Conservation (phyloP, 1,284 basidiomycete species). For the Rhodotorula glutinis region DNA sequence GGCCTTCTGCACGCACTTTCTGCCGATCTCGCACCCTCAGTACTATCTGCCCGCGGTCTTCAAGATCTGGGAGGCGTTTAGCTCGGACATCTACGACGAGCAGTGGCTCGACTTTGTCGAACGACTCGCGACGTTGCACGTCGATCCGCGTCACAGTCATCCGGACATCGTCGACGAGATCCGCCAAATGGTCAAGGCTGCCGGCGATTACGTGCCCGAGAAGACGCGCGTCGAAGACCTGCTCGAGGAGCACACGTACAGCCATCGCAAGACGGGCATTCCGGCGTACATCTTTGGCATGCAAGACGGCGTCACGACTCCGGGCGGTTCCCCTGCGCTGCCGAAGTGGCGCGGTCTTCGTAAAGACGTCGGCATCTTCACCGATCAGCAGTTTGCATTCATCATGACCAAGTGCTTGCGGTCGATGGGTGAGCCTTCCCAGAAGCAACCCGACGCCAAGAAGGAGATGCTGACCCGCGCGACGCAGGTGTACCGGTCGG, state of each 20-base stretch:
- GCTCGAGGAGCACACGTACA: constrained; percentile 12
- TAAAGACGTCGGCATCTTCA: constrained; percentile 85
- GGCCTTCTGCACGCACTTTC: constrained; percentile 75
- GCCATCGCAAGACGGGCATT: constrained; percentile 9
- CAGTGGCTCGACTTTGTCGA: constrained; percentile 78
- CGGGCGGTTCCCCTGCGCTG: constrained; percentile 18
- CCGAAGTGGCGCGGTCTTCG: constrained; percentile 48
- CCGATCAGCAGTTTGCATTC: constrained; percentile 75
- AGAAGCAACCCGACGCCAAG: no score
- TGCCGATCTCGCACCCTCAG: constrained; percentile 64
- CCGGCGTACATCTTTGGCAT: constrained; percentile 18
- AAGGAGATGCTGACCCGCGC: not conserved
- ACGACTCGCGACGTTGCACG: constrained; percentile 70
- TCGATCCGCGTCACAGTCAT: constrained; percentile 59
- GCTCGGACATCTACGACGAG: constrained; percentile 75
- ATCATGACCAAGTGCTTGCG: constrained; percentile 82
- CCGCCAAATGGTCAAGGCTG: constrained; percentile 21
- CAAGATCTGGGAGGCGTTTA: constrained; percentile 73
- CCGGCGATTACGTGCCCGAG: constrained; percentile 29
- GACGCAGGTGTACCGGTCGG: constrained; percentile 35
- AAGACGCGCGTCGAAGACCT: constrained; percentile 28
- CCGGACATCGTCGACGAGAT: constrained; percentile 49
- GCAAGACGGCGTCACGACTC: constrained; percentile 21
- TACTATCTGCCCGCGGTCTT: constrained; percentile 71
- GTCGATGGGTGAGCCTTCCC: constrained; percentile 70